Conservation (phyloP, 306 rosid species). For the Amphicarpaea edgeworthii region DNA sequence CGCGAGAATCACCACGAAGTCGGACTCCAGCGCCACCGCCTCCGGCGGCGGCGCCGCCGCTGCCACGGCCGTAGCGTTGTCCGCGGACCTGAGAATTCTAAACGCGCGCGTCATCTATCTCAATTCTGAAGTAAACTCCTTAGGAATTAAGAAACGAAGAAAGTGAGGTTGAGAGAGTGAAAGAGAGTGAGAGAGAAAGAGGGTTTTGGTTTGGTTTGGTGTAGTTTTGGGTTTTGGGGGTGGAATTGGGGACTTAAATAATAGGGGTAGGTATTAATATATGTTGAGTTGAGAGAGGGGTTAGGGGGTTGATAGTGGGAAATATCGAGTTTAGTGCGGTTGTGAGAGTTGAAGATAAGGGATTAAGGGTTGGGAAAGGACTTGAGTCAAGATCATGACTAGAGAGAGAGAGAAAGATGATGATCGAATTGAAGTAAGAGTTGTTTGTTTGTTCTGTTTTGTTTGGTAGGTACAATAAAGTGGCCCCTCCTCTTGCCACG, state of each 20-base stretch:
- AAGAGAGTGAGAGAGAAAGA: neutral
- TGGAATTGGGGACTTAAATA: conserved; percentile 40
- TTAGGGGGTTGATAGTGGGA: conserved; percentile 18
- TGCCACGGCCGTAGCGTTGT: neutral
- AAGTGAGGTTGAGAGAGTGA: neutral
- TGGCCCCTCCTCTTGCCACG: conserved; percentile 20
- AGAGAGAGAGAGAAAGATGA: neutral
- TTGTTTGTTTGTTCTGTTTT: conserved; percentile 33
- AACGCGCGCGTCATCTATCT: conserved; percentile 56
- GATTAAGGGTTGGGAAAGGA: conserved; percentile 40
- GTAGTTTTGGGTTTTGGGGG: conserved; percentile 24
- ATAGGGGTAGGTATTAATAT: conserved; percentile 49
- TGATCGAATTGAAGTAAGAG: neutral
- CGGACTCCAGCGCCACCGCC: conserved; percentile 63
- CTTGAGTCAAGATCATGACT: conserved; percentile 48
- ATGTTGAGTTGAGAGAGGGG: conserved; percentile 36
- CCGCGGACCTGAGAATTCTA: conserved; percentile 47
- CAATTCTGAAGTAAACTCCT: neutral
- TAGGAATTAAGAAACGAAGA: neutral
- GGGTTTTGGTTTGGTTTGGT: neutral
- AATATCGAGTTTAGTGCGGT: conserved; percentile 21
- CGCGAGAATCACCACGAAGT: conserved; percentile 78
- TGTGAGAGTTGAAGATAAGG: conserved; percentile 52
- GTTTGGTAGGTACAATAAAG: conserved; percentile 34
- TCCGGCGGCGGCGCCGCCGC: conserved; percentile 69